These are phyloP conservation scores for Cudoniella acicularis DNA, from an alignment of 495 filamentous ascomycete genomes.

Conservation along the genomic window DNA sequence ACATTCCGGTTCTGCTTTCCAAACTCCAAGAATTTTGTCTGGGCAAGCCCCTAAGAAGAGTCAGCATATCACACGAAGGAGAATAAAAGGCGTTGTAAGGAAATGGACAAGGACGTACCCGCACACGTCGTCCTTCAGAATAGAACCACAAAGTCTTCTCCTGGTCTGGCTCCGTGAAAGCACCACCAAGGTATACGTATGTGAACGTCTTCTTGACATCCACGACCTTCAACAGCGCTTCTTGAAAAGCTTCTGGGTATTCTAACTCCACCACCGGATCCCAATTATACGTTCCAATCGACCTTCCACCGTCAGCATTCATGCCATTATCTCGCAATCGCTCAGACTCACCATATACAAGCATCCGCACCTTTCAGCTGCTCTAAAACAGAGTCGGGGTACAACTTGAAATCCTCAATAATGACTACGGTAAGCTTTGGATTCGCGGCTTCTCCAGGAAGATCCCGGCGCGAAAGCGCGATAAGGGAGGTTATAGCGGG, in stretches of 20 bases:
- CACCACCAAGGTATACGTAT: slow-evolving; percentile 40
- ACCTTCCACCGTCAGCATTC: slow-evolving; percentile 4
- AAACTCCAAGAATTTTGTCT: slow-evolving; percentile 26
- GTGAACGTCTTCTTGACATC: slow-evolving; percentile 27
- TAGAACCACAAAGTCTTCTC: slow-evolving; percentile 34
- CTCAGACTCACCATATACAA: slow-evolving; percentile 36
- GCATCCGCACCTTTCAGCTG: slow-evolving; percentile 35
- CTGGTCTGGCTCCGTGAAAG: slow-evolving; percentile 32
- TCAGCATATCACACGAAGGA: slow-evolving; percentile 1
- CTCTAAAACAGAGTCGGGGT: slow-evolving; percentile 25
- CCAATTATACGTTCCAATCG: slow-evolving; percentile 23
- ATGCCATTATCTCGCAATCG: slow-evolving; percentile 15
- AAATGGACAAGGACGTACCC: slow-evolving; percentile 26
- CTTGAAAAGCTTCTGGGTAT: slow-evolving; percentile 28
- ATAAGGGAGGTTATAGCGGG: slow-evolving; percentile 40
- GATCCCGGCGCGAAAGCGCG: slow-evolving; percentile 36
- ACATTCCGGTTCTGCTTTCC: slow-evolving; percentile 15
- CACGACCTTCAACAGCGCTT: slow-evolving; percentile 4
- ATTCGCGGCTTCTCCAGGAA: slow-evolving; percentile 19
- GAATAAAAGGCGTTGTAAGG: background rate
- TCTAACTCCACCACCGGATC: slow-evolving; percentile 28
- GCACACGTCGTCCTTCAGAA: slow-evolving; percentile 27
- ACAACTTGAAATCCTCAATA: slow-evolving; percentile 33
- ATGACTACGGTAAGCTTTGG: slow-evolving; percentile 33
- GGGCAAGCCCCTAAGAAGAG: slow-evolving; percentile 27